Conservation (phyloP, 768 basidiomycete genomes). For the Leucosporidium yakuticum region DNA sequence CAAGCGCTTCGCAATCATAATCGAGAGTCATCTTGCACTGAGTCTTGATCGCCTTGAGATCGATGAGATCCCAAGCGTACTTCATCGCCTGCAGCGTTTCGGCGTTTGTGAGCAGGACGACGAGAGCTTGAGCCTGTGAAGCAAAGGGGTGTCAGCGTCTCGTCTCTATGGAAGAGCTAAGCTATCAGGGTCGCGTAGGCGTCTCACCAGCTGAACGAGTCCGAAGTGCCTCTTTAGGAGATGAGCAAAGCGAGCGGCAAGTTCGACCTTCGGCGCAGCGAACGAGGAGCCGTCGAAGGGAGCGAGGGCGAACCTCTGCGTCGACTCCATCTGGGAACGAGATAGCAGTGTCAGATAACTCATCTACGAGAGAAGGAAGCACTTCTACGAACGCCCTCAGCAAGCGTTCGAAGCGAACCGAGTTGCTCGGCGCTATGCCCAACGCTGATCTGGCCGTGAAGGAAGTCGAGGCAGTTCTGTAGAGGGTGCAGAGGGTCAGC, state of each 20-base stretch:
- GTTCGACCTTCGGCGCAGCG: conserved; percentile 82
- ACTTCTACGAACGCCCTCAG: conserved; percentile 52
- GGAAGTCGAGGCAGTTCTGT: conserved; percentile 78
- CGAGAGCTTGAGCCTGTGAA: conserved; percentile 64
- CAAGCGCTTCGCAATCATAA: conserved; percentile 70
- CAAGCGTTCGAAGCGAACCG: conserved; percentile 67
- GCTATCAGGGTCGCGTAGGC: neutral
- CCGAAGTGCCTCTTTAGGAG: conserved; percentile 63
- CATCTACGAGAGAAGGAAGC: too few relatives aligned
- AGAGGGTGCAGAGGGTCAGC: conserved; percentile 30
- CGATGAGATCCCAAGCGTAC: conserved; percentile 77
- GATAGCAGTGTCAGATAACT: neutral
- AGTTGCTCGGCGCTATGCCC: conserved; percentile 64
- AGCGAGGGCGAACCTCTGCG: conserved; percentile 70
- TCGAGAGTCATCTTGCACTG: neutral
- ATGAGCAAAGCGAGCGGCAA: conserved; percentile 84
- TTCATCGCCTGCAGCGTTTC: conserved; percentile 81
- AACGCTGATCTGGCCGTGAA: conserved; percentile 77
- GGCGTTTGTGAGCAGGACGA: conserved; percentile 78
- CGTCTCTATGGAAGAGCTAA: neutral
- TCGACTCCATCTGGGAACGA: conserved; percentile 64
- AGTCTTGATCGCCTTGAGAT: conserved; percentile 79
- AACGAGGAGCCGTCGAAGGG: conserved; percentile 73
- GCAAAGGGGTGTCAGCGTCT: neutral
- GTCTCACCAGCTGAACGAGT: conserved; percentile 3